Conservation (phyloP, 2,329 filamentous ascomycete genomes). For the Verticillium klebahnii region DNA sequence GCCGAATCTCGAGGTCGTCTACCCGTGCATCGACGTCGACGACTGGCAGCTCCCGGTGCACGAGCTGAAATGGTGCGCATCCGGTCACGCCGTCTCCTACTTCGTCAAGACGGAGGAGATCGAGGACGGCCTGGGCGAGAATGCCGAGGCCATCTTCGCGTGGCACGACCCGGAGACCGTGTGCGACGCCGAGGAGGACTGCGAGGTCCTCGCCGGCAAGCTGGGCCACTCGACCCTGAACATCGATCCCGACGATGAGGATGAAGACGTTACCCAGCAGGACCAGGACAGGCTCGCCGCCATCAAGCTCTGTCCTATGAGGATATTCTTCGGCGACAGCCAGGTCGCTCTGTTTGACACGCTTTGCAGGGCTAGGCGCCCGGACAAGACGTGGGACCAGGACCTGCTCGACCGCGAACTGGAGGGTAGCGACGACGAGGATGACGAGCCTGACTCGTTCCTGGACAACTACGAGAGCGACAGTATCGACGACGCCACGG, state of each 20-base stretch:
- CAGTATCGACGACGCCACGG: slow-evolving; percentile 30
- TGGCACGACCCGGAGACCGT: not conserved
- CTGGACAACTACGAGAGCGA: slow-evolving; percentile 31
- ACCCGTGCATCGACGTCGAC: slow-evolving; percentile 9
- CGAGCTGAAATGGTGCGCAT: not conserved
- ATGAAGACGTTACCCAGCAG: not conserved
- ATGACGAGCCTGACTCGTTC: slow-evolving; percentile 1
- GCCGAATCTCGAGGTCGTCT: slow-evolving; percentile 21
- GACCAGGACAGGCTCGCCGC: not conserved
- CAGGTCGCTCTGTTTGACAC: not conserved
- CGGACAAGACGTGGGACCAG: not conserved
- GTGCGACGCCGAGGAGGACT: not conserved
- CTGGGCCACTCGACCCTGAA: not conserved
- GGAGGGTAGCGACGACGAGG: not conserved
- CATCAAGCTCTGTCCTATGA: not conserved
- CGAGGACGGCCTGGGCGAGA: not conserved
- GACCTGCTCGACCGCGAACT: not conserved
- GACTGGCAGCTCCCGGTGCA: not conserved
- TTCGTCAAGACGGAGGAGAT: not conserved
- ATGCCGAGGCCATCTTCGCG: not conserved
- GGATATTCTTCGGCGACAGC: not conserved
- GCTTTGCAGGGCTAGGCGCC: not conserved
- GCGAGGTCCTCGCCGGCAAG: not conserved
- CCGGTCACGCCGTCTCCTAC: not conserved
- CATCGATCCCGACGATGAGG: not conserved